Conservation (phyloP, 225 moss, liverwort and hornwort genomes). For the Anthoceros angustus region DNA sequence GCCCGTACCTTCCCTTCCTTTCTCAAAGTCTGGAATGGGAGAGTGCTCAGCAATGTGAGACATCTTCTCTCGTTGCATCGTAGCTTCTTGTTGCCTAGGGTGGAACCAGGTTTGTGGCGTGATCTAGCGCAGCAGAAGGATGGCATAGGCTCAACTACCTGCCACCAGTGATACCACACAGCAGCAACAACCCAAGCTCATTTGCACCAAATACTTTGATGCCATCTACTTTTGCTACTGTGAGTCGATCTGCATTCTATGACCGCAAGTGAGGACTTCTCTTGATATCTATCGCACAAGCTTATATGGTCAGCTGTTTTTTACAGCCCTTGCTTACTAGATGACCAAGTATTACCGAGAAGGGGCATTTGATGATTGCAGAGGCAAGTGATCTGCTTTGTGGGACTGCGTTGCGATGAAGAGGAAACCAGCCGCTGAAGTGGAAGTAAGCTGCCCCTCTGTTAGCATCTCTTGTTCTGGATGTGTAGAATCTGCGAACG, state of each 20-base stretch:
- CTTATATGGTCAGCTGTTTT: background rate
- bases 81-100: too few species aligned
- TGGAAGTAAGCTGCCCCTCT: slow-evolving; percentile 32
- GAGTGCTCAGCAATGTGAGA: too few species aligned
- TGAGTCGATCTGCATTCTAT: slow-evolving; percentile 18
- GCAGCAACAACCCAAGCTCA: slow-evolving; percentile 23
- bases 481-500: background rate
- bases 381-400: slow-evolving; percentile 72
- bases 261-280: background rate
- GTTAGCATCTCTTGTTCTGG: background rate
- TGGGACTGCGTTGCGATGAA: slow-evolving; percentile 77
- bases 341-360: slow-evolving; percentile 80
- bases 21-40: too few species aligned
- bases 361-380: slow-evolving; percentile 61
- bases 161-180: background rate
- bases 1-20: too few species aligned
- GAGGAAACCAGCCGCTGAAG: slow-evolving; percentile 47
- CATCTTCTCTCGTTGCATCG: too few species aligned
- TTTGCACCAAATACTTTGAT: slow-evolving; percentile 57
- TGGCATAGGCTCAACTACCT: background rate
- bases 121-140: background rate
- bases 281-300: background rate
- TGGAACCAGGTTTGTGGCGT: too few species aligned
- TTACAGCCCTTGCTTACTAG: slow-evolving; percentile 82
- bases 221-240: slow-evolving; percentile 94